Evolutionary conservation across 2,329 filamentous ascomycete genomes (phyloP).

Genomic region (Colletotrichum sp.): DNA sequence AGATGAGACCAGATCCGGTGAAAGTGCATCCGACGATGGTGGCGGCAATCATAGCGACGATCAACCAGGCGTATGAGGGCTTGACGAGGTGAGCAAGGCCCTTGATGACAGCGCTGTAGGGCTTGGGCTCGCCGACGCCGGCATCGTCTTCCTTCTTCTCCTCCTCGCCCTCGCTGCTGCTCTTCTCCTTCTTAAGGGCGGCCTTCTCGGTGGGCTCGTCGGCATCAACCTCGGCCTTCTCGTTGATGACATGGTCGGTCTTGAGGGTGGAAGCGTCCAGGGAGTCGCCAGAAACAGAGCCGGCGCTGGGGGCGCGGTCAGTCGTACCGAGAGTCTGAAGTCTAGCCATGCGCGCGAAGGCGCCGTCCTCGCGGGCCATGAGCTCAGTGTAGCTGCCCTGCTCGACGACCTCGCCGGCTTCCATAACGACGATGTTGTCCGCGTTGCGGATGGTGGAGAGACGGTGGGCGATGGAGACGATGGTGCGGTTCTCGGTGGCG

Average conservation of each 20-base stretch:
- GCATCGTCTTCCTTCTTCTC: not conserved
- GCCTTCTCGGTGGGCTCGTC: not conserved
- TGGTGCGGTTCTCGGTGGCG: conserved; percentile 57
- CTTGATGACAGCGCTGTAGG: conserved; percentile 23
- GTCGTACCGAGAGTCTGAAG: conserved; percentile 25
- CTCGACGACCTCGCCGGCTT: conserved; percentile 65
- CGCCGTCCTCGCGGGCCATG: conserved; percentile 48
- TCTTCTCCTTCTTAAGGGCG: not conserved
- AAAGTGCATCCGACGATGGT: conserved; percentile 62
- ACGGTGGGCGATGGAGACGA: conserved; percentile 70
- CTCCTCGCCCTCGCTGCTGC: not conserved
- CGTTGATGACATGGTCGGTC: conserved; percentile 1
- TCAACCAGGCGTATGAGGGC: conserved; percentile 42
- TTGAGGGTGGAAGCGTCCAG: conserved; percentile 19
- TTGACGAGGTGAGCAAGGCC: conserved; percentile 25
- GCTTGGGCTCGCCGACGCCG: conserved; percentile 19
- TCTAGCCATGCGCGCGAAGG: conserved; percentile 27
- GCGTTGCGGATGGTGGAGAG: conserved; percentile 67
- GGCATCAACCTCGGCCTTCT: not conserved
- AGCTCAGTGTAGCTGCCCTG: conserved; percentile 68
- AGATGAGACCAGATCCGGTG: conserved; percentile 62
- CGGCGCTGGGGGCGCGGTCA: conserved; percentile 13
- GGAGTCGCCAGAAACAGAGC: conserved; percentile 22
- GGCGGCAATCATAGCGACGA: conserved; percentile 54
- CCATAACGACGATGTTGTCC: conserved; percentile 71